Base-by-base conservation (phyloP, 2,329 filamentous ascomycete species). In the Fusarium nygamai region DNA sequence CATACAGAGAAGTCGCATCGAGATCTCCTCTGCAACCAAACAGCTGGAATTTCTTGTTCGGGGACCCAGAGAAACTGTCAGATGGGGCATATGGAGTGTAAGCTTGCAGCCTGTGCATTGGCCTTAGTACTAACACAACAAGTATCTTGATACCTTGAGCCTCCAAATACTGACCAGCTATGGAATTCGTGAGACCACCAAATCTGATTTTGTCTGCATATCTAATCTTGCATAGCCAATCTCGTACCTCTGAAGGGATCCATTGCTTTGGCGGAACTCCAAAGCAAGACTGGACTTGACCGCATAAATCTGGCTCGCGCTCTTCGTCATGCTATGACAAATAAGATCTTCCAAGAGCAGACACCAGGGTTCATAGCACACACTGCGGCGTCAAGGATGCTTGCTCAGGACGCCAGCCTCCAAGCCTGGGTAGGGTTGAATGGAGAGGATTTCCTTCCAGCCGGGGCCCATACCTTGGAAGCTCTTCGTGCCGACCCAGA, bases 291-390 rank as follows among this genome's bases (percentile, higher is more conserved):
- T 0, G 74, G 82, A 1, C 78, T 89, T 29, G 85, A 88, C 72
- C 80, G 85, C 34, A 82, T 86, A 70, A 88, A 89, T 74, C 81
- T 89, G 24, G 83, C 85, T 19, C 86, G 88, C 51, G 80, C 88
- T 12, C 79, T 89, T 34, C 87, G 89, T 13, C 86, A 90, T 78
- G 88, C 86, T 44, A 90, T 91, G 84, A 90, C 88, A 19, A 88
- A 86, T 72, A 82, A 83, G 17, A 84, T 91, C 65, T 90, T 92
- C 80, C 77, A 81, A 48, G 89, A 91, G 73, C 84, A 86, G 2
- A 78, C 79, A 10, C 85, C 87, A 0, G 86, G 86, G 3, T 69
- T 84, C 6, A 85, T 91, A 67, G 86, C 85, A 14, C 90, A 92
- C 77, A 90, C 88, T 5, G 86, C 87, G 3, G 84, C 85, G 4